Conservation (phyloP, 805 yeast species). For the Pichia scutulata region DNA sequence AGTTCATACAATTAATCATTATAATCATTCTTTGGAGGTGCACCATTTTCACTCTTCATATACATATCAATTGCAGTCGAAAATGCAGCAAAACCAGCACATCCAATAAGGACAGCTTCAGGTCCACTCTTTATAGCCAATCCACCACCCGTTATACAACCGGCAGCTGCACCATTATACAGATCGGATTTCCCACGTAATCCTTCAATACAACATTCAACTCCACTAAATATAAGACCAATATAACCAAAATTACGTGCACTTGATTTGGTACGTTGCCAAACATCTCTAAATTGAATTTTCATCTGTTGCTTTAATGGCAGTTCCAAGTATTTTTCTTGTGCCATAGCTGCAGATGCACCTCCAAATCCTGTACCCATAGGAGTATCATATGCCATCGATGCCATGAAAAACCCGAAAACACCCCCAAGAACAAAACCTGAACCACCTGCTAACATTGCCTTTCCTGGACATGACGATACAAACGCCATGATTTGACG, state of each 20-base stretch:
- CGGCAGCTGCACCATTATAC: constrained; percentile 87
- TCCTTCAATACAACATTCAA: constrained; percentile 84
- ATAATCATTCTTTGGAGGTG: constrained; percentile 85
- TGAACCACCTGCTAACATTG: constrained; percentile 84
- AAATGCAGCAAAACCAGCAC: constrained; percentile 97
- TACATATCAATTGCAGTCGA: constrained; percentile 84
- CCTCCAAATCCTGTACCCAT: constrained; percentile 36
- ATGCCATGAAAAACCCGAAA: constrained; percentile 91
- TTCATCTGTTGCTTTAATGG: constrained; percentile 93
- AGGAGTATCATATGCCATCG: constrained; percentile 80
- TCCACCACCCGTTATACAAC: constrained; percentile 96
- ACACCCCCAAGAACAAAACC: constrained; percentile 95
- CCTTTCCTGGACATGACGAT: constrained; percentile 93
- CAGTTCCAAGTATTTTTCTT: constrained; percentile 37
- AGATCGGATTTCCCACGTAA: constrained; percentile 85
- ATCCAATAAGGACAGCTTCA: constrained; percentile 81
- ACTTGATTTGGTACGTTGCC: constrained; percentile 72
- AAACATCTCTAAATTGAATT: constrained; percentile 88
- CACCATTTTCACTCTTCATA: constrained; percentile 72
- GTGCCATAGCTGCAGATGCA: constrained; percentile 18
- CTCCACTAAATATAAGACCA: constrained; percentile 87
- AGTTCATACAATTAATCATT: constrained; percentile 48
- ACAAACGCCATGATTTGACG: constrained; percentile 71
- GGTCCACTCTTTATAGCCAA: constrained; percentile 91
- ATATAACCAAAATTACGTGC: constrained; percentile 93